Percentiles rank a stretch among this genome's conserved stretches.
These are phyloP conservation scores for Sporothrix brunneoviolacea DNA, from an alignment of 2,329 filamentous ascomycete species.

Conservation along the genomic window DNA sequence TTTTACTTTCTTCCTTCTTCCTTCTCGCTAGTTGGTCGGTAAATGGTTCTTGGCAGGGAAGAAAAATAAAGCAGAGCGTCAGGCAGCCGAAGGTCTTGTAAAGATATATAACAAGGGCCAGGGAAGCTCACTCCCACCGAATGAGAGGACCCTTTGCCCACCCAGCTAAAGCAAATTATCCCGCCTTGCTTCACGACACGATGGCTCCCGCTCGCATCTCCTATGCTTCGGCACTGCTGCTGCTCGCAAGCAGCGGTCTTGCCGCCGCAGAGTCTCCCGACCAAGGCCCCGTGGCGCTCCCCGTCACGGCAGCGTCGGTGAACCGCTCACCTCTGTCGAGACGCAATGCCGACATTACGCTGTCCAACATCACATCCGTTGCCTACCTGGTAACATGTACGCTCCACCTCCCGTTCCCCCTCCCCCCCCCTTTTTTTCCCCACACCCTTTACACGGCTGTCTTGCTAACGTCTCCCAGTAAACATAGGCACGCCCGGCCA, in stretches of 20 bases:
- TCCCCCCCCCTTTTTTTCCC: not conserved
- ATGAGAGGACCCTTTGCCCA: too few relatives aligned
- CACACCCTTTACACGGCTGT: not conserved
- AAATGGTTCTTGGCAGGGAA: too few relatives aligned
- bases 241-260: not conserved
- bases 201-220: not conserved
- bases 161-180: too few relatives aligned
- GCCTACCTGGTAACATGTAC: conserved; percentile 14
- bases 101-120: too few relatives aligned
- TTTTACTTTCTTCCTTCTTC: too few relatives aligned
- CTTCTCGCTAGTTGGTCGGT: too few relatives aligned
- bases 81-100: too few relatives aligned
- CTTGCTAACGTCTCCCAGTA: conserved; percentile 25
- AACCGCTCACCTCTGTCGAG: not conserved
- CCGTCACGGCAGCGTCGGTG: not conserved
- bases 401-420: not conserved
- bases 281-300: not conserved
- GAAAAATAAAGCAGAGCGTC: too few relatives aligned
- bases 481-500: conserved; percentile 44
- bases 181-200: too few relatives aligned
- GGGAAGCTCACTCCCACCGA: too few relatives aligned
- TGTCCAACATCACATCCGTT: conserved; percentile 11
- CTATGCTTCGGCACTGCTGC: not conserved
- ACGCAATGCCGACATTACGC: conserved; percentile 12
- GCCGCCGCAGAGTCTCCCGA: not conserved